These are phyloP conservation scores for Lichtheimia ornata DNA, from an alignment of 371 early-diverging fungal species.

Conservation along the genomic window DNA sequence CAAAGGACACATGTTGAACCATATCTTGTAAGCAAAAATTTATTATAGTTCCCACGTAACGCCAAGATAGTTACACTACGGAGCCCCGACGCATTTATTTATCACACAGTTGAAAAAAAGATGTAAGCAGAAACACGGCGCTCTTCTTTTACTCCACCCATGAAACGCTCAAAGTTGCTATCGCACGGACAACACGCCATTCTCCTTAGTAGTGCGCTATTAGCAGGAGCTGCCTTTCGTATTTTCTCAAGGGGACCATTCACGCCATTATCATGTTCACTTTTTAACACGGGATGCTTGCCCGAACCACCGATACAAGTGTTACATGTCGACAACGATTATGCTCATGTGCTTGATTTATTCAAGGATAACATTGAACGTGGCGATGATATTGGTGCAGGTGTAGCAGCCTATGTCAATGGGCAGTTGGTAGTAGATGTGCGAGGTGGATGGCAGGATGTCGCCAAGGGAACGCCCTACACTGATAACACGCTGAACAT, in stretches of 20 bases:
- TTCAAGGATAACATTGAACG: slow-evolving; percentile 34
- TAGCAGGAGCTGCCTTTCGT: too few species aligned
- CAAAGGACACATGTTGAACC: too few species aligned
- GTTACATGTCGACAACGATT: slow-evolving; percentile 29
- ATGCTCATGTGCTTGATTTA: slow-evolving; percentile 24
- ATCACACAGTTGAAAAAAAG: too few species aligned
- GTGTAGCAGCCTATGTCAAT: slow-evolving; percentile 55
- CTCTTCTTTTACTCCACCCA: too few species aligned
- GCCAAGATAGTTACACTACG: too few species aligned
- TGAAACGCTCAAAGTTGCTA: too few species aligned
- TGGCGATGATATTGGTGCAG: slow-evolving; percentile 55
- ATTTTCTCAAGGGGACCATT: slow-evolving; percentile 1
- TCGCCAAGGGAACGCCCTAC: slow-evolving; percentile 38
- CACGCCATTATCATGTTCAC: slow-evolving; percentile 13
- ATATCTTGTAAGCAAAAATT: too few species aligned
- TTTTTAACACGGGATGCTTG: slow-evolving; percentile 4
- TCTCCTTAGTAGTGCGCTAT: too few species aligned
- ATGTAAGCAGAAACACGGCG: too few species aligned
- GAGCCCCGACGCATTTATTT: too few species aligned
- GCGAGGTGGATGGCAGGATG: slow-evolving; percentile 66
- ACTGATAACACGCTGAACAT: slow-evolving; percentile 59
- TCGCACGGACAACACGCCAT: too few species aligned
- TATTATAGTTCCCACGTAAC: too few species aligned
- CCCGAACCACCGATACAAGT: slow-evolving; percentile 13
- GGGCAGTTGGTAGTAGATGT: slow-evolving; percentile 63